Base-by-base conservation (phyloP, 2,329 filamentous ascomycete genomes). In the Colletotrichum falcatum region DNA sequence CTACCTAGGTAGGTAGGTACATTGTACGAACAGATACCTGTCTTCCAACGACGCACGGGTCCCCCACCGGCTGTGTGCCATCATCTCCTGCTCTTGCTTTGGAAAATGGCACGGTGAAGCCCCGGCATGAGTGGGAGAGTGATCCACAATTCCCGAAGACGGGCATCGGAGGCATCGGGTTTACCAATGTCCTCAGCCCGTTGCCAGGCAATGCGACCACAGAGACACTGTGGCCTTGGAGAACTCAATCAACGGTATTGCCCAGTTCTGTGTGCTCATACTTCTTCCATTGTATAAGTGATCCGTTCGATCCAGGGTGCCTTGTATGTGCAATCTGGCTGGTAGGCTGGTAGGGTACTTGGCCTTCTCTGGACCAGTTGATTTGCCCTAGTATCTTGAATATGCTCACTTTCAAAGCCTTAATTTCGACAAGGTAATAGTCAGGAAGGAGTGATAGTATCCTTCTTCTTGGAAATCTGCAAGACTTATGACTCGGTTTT, bases 381-480 rank as follows among this genome's bases (percentile, higher is more conserved):
- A 26, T 23, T 12, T 49, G 46, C 46, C 12, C 46, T 14, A n/a
- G 23, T 44, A 49, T 26, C 12, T 33, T 33, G 30, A 33, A n/a
- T n/a, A n/a, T 49, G 7, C 5, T 14, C 14, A 28, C 3, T 49
- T 28, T 23, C 5, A 3, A 5, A 5, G n/a, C 2, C 12, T 26
- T 26, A 2, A 16, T 26, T 16, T 8, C 1, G 2, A 6, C 16
- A 14, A 12, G 26, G 5, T 12, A 26, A 2, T 5, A 16, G 12
- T 26, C 46, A 26, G 12, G 2, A 26, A 1, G 23, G 12, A 16
- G 14, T 5, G 5, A 2, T 16, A 2, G 16, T 0, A 16, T 2
- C 1, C 5, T 1, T 26, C 2, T 7, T 12, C 0, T 16, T 5
- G 12, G 16, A 16, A 49, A 3, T 7, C 1, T 51, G 2, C 14